phyloP scores from a whole-genome alignment of 495 filamentous ascomycete species.

The Neurospora africana region DNA sequence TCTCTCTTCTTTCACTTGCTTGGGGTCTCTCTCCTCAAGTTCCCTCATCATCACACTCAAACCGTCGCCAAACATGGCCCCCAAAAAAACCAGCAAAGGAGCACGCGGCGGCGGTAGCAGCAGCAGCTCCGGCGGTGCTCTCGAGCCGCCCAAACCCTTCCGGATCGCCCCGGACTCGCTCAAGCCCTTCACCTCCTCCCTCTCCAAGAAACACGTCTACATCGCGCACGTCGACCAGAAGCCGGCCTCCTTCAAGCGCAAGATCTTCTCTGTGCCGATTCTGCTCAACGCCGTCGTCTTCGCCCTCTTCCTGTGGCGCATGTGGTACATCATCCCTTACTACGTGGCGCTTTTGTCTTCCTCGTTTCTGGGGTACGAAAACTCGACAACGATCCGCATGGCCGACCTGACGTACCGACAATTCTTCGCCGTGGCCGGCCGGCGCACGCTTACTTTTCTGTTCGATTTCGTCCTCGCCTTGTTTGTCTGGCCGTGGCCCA shows the following conservation, averaged over 20 bases:
- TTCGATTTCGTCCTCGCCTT: constrained; percentile 60
- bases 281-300: constrained; percentile 56
- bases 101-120: neutral
- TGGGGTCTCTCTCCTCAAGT: neutral
- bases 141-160: constrained; percentile 48
- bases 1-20: neutral
- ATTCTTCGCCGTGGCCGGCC: constrained; percentile 36
- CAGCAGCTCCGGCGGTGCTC: constrained; percentile 11
- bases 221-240: constrained; percentile 66
- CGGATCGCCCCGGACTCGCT: constrained; percentile 46
- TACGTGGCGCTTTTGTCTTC: constrained; percentile 54
- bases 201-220: constrained; percentile 59
- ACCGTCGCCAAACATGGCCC: constrained; percentile 11
- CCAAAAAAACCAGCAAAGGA: constrained; percentile 10
- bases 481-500: constrained; percentile 66
- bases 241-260: constrained; percentile 53
- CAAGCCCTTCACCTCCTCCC: constrained; percentile 47
- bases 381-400: constrained; percentile 48
- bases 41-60: neutral
- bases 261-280: constrained; percentile 64
- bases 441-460: constrained; percentile 49
- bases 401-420: constrained; percentile 38
- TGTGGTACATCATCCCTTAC: constrained; percentile 49
- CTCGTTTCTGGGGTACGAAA: constrained; percentile 45
- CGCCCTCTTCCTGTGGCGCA: constrained; percentile 47